phyloP scores from a whole-genome alignment of 1,284 basidiomycete species.

The Puccinia hordei region DNA sequence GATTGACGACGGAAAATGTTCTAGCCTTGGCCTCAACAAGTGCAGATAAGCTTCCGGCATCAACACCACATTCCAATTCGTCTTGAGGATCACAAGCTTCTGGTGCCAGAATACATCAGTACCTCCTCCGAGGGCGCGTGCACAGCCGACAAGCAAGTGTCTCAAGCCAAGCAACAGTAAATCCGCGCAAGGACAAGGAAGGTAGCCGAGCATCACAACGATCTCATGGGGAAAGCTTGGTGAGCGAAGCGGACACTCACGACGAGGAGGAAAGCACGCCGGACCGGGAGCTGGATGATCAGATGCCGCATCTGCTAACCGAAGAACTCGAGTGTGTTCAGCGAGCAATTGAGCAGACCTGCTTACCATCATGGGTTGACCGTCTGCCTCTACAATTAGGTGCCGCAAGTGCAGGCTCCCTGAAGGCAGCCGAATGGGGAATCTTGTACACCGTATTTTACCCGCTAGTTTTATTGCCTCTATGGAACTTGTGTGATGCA shows the following conservation, averaged over 20 bases:
- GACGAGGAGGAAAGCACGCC: background rate
- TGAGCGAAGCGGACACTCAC: background rate
- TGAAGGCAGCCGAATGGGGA: constrained; percentile 11
- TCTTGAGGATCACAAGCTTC: background rate
- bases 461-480: constrained; percentile 4
- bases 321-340: background rate
- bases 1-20: constrained; percentile 1
- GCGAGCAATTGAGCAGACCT: background rate
- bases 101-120: background rate
- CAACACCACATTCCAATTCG: background rate
- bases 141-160: background rate
- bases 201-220: background rate
- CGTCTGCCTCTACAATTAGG: constrained; percentile 16
- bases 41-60: background rate
- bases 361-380: constrained; percentile 13
- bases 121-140: background rate
- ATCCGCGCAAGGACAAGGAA: background rate
- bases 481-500: constrained; percentile 7
- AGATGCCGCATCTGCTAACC: constrained; percentile 12
- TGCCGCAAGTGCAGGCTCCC: constrained; percentile 12
- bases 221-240: background rate
- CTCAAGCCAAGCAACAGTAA: constrained; percentile 2
- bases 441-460: constrained; percentile 16
- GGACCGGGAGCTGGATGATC: background rate
- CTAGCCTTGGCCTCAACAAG: background rate